These are phyloP conservation scores for Colletotrichum sp. DNA, from an alignment of 2,329 filamentous ascomycete species.

Conservation along the genomic window DNA sequence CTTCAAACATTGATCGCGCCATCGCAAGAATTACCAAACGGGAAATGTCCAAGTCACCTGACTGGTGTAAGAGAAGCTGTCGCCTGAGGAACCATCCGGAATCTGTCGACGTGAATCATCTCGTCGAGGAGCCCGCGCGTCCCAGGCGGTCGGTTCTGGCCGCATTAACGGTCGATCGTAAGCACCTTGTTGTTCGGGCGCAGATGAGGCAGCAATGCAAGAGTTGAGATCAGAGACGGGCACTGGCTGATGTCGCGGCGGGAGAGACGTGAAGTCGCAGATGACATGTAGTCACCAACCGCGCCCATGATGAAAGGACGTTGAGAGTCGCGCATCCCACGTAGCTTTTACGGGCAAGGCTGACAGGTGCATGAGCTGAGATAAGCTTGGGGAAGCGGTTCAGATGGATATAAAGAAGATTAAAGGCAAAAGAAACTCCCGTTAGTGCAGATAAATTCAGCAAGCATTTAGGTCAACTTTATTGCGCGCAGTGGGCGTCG, in stretches of 20 bases:
- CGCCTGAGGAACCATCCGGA: neutral
- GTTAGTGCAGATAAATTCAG: neutral
- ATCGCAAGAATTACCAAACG: neutral
- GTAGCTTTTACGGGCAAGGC: neutral
- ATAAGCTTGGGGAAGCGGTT: neutral
- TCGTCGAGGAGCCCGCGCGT: neutral
- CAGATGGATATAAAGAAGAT: slow-evolving; percentile 1
- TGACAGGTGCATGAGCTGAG: slow-evolving; percentile 12
- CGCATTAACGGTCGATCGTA: slow-evolving; percentile 1
- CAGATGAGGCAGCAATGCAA: neutral
- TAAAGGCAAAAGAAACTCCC: slow-evolving; percentile 8
- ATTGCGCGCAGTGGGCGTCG: neutral
- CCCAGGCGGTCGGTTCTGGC: neutral
- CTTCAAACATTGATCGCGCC: neutral
- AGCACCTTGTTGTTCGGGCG: neutral
- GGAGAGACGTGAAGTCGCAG: neutral
- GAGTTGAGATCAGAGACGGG: neutral
- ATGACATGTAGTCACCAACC: neutral
- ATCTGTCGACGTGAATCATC: neutral
- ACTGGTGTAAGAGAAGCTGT: neutral
- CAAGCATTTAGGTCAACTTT: slow-evolving; percentile 4
- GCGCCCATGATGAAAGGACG: neutral
- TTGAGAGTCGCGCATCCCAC: neutral
- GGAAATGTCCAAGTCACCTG: neutral
- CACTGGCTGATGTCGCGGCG: neutral